Conservation (phyloP, 805 yeast genomes). For the Kazachstania martiniae region DNA sequence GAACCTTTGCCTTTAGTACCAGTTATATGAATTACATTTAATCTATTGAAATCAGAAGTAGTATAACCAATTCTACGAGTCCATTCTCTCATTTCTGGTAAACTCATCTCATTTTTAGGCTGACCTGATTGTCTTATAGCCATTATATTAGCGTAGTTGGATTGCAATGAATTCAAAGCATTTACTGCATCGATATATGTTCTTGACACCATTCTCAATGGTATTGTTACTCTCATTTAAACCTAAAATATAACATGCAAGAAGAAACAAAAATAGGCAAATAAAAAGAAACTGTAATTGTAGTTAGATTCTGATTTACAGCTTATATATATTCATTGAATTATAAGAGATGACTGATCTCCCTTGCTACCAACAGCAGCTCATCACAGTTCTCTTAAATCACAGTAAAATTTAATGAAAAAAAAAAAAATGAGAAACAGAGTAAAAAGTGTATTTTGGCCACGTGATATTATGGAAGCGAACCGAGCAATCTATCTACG, state of each 20-base stretch:
- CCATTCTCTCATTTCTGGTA: constrained; percentile 84
- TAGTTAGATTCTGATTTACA: too few relatives aligned
- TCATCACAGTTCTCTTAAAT: too few relatives aligned
- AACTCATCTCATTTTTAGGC: constrained; percentile 52
- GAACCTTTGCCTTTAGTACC: constrained; percentile 99
- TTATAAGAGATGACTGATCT: too few relatives aligned
- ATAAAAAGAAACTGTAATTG: too few relatives aligned
- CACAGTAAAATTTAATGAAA: too few relatives aligned
- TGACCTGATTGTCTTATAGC: constrained; percentile 64
- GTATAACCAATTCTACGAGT: constrained; percentile 55
- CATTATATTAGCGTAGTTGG: constrained; percentile 84
- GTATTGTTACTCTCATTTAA: constrained; percentile 10
- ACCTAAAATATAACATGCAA: neutral
- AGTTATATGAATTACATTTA: constrained; percentile 83
- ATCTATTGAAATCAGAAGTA: constrained; percentile 54
- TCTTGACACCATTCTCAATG: constrained; percentile 16
- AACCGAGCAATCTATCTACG: too few relatives aligned
- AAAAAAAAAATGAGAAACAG: too few relatives aligned
- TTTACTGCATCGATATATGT: constrained; percentile 61
- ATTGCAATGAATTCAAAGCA: constrained; percentile 77
- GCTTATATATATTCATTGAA: too few relatives aligned
- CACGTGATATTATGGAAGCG: too few relatives aligned
- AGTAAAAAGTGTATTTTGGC: too few relatives aligned
- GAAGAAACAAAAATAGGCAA: too few relatives aligned
- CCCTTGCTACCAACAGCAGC: too few relatives aligned